These are phyloP conservation scores for Amphirosellinia nigrospora DNA, from an alignment of 495 filamentous ascomycete genomes.

Conservation along the genomic window DNA sequence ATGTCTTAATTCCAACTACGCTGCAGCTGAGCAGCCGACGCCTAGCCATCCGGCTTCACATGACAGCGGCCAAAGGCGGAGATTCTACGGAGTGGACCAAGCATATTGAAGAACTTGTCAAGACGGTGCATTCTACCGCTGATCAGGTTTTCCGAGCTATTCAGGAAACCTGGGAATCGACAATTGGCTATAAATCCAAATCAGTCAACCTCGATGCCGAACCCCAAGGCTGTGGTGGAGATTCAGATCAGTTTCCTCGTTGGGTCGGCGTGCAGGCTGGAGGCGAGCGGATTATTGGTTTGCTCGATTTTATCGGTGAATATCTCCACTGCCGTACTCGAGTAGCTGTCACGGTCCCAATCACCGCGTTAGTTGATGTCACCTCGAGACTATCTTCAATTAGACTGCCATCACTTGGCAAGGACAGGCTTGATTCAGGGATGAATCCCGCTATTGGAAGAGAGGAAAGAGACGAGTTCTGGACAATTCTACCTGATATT, in stretches of 20 bases:
- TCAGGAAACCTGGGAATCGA: conserved; percentile 77
- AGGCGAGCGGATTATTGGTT: conserved; percentile 66
- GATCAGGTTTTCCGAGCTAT: conserved; percentile 78
- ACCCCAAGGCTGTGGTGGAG: conserved; percentile 49
- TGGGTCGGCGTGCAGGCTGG: conserved; percentile 79
- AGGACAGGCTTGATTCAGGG: conserved; percentile 42
- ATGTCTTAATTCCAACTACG: conserved; percentile 50
- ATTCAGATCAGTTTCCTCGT: conserved; percentile 57
- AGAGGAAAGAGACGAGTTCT: conserved; percentile 79
- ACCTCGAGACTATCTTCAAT: conserved; percentile 71
- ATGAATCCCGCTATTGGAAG: conserved; percentile 72
- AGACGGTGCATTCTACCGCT: conserved; percentile 67
- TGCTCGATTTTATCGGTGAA: conserved; percentile 64
- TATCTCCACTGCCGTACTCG: conserved; percentile 63
- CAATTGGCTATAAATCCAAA: conserved; percentile 46
- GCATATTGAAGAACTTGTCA: conserved; percentile 62
- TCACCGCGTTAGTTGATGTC: conserved; percentile 69
- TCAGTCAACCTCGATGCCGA: conserved; percentile 44
- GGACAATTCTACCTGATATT: conserved; percentile 71
- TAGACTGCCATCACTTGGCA: conserved; percentile 55
- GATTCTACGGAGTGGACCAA: conserved; percentile 75
- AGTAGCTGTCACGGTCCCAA: conserved; percentile 63
- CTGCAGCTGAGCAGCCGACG: conserved; percentile 61
- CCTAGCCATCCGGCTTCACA: conserved; percentile 71
- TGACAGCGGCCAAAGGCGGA: conserved; percentile 76